Conservation (phyloP, 2,329 filamentous ascomycete species). For the Berkeleyomyces rouxiae region DNA sequence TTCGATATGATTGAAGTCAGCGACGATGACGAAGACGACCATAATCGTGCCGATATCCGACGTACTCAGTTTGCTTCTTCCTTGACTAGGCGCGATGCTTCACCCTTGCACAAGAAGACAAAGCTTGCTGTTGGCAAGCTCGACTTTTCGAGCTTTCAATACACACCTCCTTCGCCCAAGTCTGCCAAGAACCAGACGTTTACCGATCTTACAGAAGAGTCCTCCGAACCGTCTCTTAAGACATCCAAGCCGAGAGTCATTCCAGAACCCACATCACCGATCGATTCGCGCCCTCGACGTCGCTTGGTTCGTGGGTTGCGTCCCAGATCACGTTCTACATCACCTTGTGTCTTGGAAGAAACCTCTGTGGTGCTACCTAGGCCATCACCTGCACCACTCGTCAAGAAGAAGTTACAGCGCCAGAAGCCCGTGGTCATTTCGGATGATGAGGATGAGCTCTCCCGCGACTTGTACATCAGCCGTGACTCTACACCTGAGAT, state of each 20-base stretch:
- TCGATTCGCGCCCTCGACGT: slow-evolving; percentile 5
- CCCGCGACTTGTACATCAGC: slow-evolving; percentile 19
- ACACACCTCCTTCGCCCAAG: slow-evolving; percentile 9
- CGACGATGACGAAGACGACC: slow-evolving; percentile 38
- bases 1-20: slow-evolving; percentile 21
- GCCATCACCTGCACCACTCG: not conserved
- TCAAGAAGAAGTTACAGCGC: slow-evolving; percentile 1
- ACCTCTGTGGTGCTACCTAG: not conserved
- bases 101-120: slow-evolving; percentile 1
- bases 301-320: slow-evolving; percentile 15
- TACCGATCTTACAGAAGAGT: not conserved
- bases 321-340: slow-evolving; percentile 10
- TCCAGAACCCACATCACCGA: not conserved
- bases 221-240: not conserved
- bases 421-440: slow-evolving; percentile 16
- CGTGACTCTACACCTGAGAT: slow-evolving; percentile 14
- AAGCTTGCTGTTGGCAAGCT: slow-evolving; percentile 5
- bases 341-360: slow-evolving; percentile 5
- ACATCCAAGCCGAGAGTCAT: not conserved
- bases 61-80: slow-evolving; percentile 35
- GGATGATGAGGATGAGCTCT: slow-evolving; percentile 27
- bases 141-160: slow-evolving; percentile 11
- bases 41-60: slow-evolving; percentile 42
- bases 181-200: slow-evolving; percentile 3
- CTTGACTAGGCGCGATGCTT: not conserved